Evolutionary conservation across 768 basidiomycete species (phyloP).

Genomic region (Lentinula detonsa): DNA sequence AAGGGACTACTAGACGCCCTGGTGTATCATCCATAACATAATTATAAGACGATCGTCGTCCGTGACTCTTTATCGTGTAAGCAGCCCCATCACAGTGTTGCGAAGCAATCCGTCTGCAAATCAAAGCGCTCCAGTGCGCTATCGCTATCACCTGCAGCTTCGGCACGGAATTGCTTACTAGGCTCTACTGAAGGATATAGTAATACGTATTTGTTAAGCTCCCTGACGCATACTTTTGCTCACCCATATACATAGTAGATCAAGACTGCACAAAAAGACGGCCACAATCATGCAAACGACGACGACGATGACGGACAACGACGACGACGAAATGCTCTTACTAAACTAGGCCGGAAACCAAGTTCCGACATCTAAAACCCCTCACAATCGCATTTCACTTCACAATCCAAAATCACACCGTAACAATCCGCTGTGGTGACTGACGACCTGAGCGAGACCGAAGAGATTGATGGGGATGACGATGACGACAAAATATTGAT

Average conservation of each 20-base stretch:
- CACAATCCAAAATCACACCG: slow-evolving; percentile 20
- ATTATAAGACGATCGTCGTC: too few species aligned
- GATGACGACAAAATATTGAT: slow-evolving; percentile 29
- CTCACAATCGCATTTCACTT: neutral
- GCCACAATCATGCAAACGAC: slow-evolving; percentile 54
- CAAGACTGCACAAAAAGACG: slow-evolving; percentile 51
- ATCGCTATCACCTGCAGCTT: too few species aligned
- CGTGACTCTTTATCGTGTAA: too few species aligned
- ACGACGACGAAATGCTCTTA: slow-evolving; percentile 48
- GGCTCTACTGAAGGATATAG: too few species aligned
- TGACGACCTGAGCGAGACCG: slow-evolving; percentile 46
- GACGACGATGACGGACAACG: slow-evolving; percentile 25
- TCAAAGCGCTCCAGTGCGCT: too few species aligned
- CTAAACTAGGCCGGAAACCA: slow-evolving; percentile 48
- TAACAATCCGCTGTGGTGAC: slow-evolving; percentile 14
- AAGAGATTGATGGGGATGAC: slow-evolving; percentile 21
- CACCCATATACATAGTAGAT: slow-evolving; percentile 38
- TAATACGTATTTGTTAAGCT: too few species aligned
- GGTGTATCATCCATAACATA: too few species aligned
- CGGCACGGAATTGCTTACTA: too few species aligned
- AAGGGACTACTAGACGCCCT: too few species aligned
- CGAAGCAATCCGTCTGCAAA: too few species aligned
- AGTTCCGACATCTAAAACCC: neutral
- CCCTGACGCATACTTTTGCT: neutral
- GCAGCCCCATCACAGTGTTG: too few species aligned